These are phyloP conservation scores for Solanum gandarillasii DNA, from an alignment of 257 asterid genomes.

Conservation along the genomic window DNA sequence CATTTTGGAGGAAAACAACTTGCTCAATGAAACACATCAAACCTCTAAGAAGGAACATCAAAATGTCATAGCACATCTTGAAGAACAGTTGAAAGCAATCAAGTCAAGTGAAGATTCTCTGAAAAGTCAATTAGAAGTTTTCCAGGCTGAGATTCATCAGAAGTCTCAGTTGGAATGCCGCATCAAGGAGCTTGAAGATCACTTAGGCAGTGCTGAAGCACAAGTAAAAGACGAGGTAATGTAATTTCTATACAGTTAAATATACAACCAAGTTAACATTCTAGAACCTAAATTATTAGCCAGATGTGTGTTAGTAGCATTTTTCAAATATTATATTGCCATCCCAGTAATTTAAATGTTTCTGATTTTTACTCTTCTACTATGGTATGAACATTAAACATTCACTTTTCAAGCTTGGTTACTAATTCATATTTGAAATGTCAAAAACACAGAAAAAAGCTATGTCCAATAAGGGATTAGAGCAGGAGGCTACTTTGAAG, in stretches of 20 bases:
- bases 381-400: background rate
- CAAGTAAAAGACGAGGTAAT: conserved; percentile 43
- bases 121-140: conserved; percentile 47
- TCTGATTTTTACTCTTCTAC: background rate
- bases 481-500: conserved; percentile 46
- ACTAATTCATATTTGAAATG: background rate
- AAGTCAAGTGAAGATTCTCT: conserved; percentile 41
- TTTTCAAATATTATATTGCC: background rate
- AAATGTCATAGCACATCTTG: conserved; percentile 42
- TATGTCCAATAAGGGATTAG: conserved; percentile 38
- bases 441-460: conserved; percentile 44
- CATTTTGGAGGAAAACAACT: conserved; percentile 55
- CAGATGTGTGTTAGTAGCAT: background rate
- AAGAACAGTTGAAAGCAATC: conserved; percentile 66
- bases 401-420: background rate
- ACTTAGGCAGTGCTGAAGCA: conserved; percentile 40
- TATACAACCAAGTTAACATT: background rate
- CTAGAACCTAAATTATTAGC: background rate
- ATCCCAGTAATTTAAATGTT: background rate
- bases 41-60: conserved; percentile 69
- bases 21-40: conserved; percentile 54
- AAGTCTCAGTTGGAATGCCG: conserved; percentile 44
- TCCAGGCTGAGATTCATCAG: conserved; percentile 36
- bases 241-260: background rate
- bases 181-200: conserved; percentile 53